These are phyloP conservation scores for Tetradesmus obliquus DNA, from an alignment of 139 green algal species.

Conservation along the genomic window DNA sequence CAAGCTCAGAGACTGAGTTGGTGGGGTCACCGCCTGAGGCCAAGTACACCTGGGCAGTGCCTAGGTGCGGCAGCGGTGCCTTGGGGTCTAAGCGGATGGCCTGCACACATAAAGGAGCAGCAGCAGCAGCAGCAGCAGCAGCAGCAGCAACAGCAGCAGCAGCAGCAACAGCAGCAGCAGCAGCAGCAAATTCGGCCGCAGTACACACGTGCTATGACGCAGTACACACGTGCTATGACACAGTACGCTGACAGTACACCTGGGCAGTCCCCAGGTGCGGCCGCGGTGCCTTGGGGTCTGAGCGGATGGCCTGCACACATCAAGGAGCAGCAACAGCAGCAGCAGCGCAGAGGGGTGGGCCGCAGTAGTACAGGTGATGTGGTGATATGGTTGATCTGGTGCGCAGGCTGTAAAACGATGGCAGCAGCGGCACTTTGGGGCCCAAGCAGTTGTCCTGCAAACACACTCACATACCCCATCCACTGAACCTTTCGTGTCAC, in stretches of 20 bases:
- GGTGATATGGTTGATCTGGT: too few species aligned
- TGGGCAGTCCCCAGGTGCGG: conserved; percentile 80
- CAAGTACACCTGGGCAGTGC: conserved; percentile 79
- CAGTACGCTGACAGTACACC: conserved; percentile 49
- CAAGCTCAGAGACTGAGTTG: conserved; percentile 79
- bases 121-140: not conserved
- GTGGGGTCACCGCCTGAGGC: conserved; percentile 48
- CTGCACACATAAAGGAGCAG: conserved; percentile 40
- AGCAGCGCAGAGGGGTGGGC: not conserved
- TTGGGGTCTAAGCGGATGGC: conserved; percentile 67
- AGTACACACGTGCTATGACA: not conserved
- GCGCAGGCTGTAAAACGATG: too few species aligned
- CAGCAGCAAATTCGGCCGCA: not conserved
- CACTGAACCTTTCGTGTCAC: too few species aligned
- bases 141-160: not conserved
- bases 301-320: conserved; percentile 60
- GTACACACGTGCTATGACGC: not conserved
- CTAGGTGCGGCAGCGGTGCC: conserved; percentile 69
- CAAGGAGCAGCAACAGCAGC: not conserved
- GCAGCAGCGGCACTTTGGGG: too few species aligned
- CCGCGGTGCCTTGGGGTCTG: conserved; percentile 68
- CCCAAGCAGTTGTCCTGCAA: too few species aligned
- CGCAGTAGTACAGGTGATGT: too few species aligned
- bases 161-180: not conserved
- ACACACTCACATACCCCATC: too few species aligned